Percentiles rank a stretch among this genome's conserved stretches.
Conservation (phyloP, 371 early-diverging fungal species). For the Apophysomyces ossiformis region DNA sequence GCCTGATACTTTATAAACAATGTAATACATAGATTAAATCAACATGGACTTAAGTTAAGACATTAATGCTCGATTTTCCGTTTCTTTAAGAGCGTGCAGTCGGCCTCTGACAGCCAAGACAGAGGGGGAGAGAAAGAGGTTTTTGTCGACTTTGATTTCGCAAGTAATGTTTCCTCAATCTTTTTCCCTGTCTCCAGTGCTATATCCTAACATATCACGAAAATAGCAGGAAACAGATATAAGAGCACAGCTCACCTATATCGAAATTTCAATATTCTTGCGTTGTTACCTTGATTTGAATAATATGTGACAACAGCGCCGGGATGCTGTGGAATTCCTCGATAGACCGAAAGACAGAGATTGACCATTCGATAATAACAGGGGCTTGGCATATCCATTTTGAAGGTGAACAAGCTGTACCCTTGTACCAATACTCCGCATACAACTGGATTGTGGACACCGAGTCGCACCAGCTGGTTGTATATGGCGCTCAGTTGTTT, state of each 20-base stretch:
- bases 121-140: neutral
- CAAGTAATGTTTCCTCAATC: neutral
- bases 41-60: no score
- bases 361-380: neutral
- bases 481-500: neutral
- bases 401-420: neutral
- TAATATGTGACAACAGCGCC: conserved; percentile 50
- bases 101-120: neutral
- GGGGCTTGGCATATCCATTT: neutral
- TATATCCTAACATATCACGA: neutral
- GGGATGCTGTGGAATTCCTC: conserved; percentile 81
- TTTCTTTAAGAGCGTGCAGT: neutral
- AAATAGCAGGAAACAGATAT: neutral
- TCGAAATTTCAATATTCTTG: neutral
- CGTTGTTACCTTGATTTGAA: neutral
- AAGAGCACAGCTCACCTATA: neutral
- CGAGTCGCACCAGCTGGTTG: conserved; percentile 4
- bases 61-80: neutral
- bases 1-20: no score
- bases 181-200: neutral
- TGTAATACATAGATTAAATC: no score
- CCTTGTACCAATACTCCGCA: neutral
- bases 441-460: neutral
- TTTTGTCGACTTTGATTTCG: neutral
- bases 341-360: neutral